Conservation (phyloP, 108 stramenopile genomes). For the Skeletonema tropicum region DNA sequence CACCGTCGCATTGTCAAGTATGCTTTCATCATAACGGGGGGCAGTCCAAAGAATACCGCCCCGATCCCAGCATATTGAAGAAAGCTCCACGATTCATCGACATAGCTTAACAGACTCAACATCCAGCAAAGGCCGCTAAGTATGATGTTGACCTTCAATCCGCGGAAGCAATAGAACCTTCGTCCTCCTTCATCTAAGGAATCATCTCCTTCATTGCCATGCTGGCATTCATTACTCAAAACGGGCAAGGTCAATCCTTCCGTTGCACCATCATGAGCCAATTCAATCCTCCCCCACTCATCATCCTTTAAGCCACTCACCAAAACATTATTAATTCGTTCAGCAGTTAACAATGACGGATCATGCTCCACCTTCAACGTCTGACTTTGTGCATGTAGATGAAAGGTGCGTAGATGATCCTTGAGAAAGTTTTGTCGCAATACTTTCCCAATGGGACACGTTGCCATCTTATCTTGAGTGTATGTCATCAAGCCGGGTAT, state of each 20-base stretch:
- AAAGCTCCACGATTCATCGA: slow-evolving; percentile 46
- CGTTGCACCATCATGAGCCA: slow-evolving; percentile 64
- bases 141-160: slow-evolving; percentile 53
- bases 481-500: slow-evolving; percentile 41
- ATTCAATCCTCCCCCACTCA: slow-evolving; percentile 36
- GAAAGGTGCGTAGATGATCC: slow-evolving; percentile 63
- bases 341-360: slow-evolving; percentile 49
- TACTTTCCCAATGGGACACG: slow-evolving; percentile 48
- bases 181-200: slow-evolving; percentile 12
- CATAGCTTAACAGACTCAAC: slow-evolving; percentile 58
- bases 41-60: slow-evolving; percentile 80
- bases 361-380: slow-evolving; percentile 84
- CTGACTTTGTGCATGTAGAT: slow-evolving; percentile 55
- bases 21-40: slow-evolving; percentile 76
- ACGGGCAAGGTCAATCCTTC: slow-evolving; percentile 57
- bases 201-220: slow-evolving; percentile 11
- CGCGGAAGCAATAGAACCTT: slow-evolving; percentile 12
- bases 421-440: slow-evolving; percentile 61
- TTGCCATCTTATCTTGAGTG: background rate
- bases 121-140: slow-evolving; percentile 82
- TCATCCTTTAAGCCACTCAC: slow-evolving; percentile 28
- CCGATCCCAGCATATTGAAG: slow-evolving; percentile 76
- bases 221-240: slow-evolving; percentile 24
- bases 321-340: slow-evolving; percentile 36
- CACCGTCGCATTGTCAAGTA: slow-evolving; percentile 66